These are phyloP conservation scores for Wallemia ichthyophaga DNA, from an alignment of 1,284 basidiomycete species.

Conservation along the genomic window DNA sequence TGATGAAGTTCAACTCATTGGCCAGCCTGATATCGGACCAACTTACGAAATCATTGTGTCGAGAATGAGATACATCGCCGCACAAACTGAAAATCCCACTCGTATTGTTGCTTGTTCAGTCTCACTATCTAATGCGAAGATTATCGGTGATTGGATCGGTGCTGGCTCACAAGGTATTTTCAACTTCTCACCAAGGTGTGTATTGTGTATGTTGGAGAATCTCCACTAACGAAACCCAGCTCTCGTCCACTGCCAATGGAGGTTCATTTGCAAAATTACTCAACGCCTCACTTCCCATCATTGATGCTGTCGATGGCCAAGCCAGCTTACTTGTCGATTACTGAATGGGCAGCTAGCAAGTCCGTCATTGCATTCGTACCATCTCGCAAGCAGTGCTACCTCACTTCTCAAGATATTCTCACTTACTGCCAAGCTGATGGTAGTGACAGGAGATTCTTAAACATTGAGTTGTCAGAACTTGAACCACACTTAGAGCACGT, in stretches of 20 bases:
- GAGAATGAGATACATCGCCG: constrained; percentile 73
- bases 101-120: constrained; percentile 80
- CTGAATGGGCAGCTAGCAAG: constrained; percentile 57
- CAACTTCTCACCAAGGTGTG: constrained; percentile 76
- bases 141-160: constrained; percentile 94
- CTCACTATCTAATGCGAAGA: constrained; percentile 80
- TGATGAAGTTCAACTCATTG: constrained; percentile 81
- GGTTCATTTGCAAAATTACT: constrained; percentile 85
- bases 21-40: constrained; percentile 58
- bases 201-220: constrained; percentile 1
- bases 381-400: constrained; percentile 66
- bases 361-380: constrained; percentile 83
- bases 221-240: constrained; percentile 17
- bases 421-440: constrained; percentile 70
- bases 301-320: constrained; percentile 99
- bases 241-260: constrained; percentile 88
- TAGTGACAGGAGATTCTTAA: constrained; percentile 57
- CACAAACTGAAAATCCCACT: constrained; percentile 71
- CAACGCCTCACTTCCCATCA: constrained; percentile 85
- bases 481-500: constrained; percentile 67
- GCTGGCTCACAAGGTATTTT: constrained; percentile 74
- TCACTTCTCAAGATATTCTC: constrained; percentile 74
- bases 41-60: constrained; percentile 91
- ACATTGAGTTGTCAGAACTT: constrained; percentile 54
- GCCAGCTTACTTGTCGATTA: constrained; percentile 75